Base-by-base conservation (phyloP, 2,329 filamentous ascomycete species). In the Neofusicoccum laricinum region DNA sequence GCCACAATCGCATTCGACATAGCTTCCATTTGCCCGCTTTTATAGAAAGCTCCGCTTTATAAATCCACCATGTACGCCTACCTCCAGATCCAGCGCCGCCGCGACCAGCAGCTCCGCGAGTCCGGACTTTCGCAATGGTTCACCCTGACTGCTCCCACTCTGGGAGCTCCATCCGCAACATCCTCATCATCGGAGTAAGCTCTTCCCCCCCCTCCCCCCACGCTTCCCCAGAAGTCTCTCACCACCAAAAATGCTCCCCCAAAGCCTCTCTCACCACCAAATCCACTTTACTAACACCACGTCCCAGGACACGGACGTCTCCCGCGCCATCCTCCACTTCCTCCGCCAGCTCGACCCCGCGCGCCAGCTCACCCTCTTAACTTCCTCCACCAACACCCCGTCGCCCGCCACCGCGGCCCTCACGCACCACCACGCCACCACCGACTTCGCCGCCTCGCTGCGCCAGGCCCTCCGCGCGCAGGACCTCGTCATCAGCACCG, bases 391-490 rank as follows among this genome's bases (percentile, higher is more conserved):
- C 11, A 70, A 73, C 63, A 67, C 67, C 21, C 67, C 69, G 15
- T 66, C 55, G 2, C 64, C 50, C 50, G 34, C 50, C 19, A 7
- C 32, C 32, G 8, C 41, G 32, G 21, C 34, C n/a, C n/a, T 40
- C 32, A 21, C 21, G 30, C 30, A 32, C 49, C 32, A 30, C 5
- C 51, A 30, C 36, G 48, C 36, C 48, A 21, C 34, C 41, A 71
- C 69, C 36, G 72, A 78, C 53, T 75, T 75, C 64, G n/a, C 64
- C 0, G 17, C 66, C 25, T 73, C 76, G n/a, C 67, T 78, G 12
- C 15, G 64, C 67, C 43, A 66, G 61, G 48, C 74, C 10, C 66
- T 71, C 53, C n/a, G 21, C 7, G 19, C 38, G n/a, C 70, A 70
- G 25, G 68, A 72, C 51, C 57, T 72, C 46, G 41, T 74, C 45